A percentile compares a stretch with the other conserved stretches of the same genome.
phyloP scores from a whole-genome alignment of 768 basidiomycete species.

The Russula ochroleuca region DNA sequence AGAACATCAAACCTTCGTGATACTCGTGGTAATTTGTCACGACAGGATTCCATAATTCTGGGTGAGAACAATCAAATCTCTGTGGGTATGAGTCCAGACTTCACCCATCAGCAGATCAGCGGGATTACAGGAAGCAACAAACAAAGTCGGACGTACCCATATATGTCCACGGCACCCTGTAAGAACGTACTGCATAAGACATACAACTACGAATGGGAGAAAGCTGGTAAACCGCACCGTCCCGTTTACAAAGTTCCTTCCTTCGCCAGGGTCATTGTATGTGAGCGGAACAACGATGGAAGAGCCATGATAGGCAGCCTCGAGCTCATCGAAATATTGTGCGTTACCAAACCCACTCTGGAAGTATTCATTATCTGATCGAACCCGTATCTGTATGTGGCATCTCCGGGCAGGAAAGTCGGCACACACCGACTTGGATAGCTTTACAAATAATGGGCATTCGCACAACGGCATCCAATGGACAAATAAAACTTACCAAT shows the following conservation, averaged over 20 bases:
- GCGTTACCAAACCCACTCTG: constrained; percentile 43
- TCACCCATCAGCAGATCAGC: constrained; percentile 9
- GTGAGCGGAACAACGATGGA: constrained; percentile 66
- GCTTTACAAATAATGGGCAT: constrained; percentile 35
- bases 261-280: constrained; percentile 63
- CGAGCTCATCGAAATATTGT: constrained; percentile 62
- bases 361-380: constrained; percentile 69
- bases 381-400: not conserved
- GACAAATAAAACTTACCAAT: constrained; percentile 45
- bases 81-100: constrained; percentile 64
- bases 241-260: constrained; percentile 63
- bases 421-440: constrained; percentile 49
- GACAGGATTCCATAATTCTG: constrained; percentile 61
- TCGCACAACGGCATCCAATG: not conserved
- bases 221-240: constrained; percentile 41
- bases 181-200: not conserved
- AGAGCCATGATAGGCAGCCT: constrained; percentile 50
- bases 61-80: constrained; percentile 76
- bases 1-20: constrained; percentile 40
- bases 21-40: constrained; percentile 60
- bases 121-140: not conserved
- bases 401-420: not conserved
- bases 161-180: constrained; percentile 70
- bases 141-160: constrained; percentile 45
- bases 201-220: not conserved